A percentile compares a stretch with the other conserved stretches of the same genome.
Conservation (phyloP, 148 eudicot genomes). For the Rhododendron williamsianum region DNA sequence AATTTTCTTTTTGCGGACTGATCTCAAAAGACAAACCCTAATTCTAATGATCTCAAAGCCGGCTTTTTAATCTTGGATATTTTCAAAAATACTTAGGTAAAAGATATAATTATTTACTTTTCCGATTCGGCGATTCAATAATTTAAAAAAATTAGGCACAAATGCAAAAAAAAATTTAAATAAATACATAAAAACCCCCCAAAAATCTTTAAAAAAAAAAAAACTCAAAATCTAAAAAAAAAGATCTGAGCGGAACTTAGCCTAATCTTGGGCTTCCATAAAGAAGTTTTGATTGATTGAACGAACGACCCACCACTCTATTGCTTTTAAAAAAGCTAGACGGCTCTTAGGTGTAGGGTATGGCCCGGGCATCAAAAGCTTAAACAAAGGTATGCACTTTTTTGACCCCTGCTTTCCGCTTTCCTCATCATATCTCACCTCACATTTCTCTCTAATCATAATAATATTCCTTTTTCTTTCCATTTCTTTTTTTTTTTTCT, state of each 20-base stretch:
- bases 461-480: not conserved
- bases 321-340: not conserved
- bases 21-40: not conserved
- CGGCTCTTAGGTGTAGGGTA: not conserved
- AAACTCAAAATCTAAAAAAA: too few species aligned
- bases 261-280: not conserved
- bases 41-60: too few species aligned
- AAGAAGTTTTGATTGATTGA: not conserved
- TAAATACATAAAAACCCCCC: too few species aligned
- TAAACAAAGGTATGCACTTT: conserved; percentile 1
- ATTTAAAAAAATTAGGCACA: too few species aligned
- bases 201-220: too few species aligned
- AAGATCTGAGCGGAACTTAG: too few species aligned
- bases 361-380: not conserved
- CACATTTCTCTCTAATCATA: not conserved
- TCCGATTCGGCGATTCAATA: too few species aligned
- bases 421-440: not conserved
- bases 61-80: too few species aligned
- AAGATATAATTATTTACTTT: too few species aligned
- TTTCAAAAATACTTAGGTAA: too few species aligned
- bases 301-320: not conserved
- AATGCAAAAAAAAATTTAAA: too few species aligned
- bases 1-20: too few species aligned
- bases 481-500: not conserved
- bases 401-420: conserved; percentile 10